Base-by-base conservation (phyloP, 2,329 filamentous ascomycete species). In the Stagonosporopsis rhizophila region DNA sequence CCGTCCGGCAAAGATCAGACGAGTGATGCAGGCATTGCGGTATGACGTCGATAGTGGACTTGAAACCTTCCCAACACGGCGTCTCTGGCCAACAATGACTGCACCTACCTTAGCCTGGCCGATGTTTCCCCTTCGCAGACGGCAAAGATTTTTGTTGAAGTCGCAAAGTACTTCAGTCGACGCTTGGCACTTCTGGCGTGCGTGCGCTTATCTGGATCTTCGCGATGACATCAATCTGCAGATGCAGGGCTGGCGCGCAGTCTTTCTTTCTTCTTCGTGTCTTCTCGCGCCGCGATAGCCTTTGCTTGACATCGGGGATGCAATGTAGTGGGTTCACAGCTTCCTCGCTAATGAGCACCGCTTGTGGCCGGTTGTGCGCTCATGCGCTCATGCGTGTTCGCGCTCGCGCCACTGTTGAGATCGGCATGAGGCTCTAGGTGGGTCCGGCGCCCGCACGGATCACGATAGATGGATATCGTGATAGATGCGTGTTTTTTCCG, bases 401-500 rank as follows among this genome's bases (percentile, higher is more conserved):
- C 27, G 34, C 41, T 51, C 47, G 47, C 53, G 53, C 53, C 53
- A 56, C 53, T 22, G 22, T 47, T 37, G 17, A 41, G 53, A 56
- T 56, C 53, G 53, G 41, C 53, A 20, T 56, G 53, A 56, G 53
- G 53, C 53, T 51, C 47, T 47, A 38, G 53, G 53, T 56, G 53
- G 53, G 47, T 46, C 53, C 22, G 28, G 27, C 19, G 40, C 19
- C 28, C 27, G 47, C 47, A 56, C 53, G 20, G 47, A 56, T 47
- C 47, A 46, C 28, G 23, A 38, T 39, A 51, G 22, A 38, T 39
- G 47, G 22, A 25, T 37, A 38, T 30, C 41, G 42, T 56, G 47
- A 56, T 37, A 50, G 41, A 38, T 37, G 25, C 45, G 41, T 32
- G 28, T 55, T 39, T 9, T 25, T 22, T n/a, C 20, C n/a, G n/a